phyloP scores from a whole-genome alignment of 345 rosid genomes.

The Bruguiera parviflora region DNA sequence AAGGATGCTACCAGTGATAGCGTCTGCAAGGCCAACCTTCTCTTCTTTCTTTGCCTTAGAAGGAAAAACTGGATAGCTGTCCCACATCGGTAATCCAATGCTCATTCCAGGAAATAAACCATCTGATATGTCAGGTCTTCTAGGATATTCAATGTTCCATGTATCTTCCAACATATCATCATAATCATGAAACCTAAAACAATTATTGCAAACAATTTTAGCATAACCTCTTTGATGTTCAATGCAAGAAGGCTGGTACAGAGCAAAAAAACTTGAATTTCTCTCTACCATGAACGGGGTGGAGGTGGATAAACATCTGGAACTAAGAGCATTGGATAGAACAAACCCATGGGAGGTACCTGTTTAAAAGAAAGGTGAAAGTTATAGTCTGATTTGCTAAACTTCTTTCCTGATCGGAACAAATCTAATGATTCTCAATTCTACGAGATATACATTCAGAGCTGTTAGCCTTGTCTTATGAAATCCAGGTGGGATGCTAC shows the following conservation, averaged over 20 bases:
- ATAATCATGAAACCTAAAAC: slow-evolving; percentile 66
- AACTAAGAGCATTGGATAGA: slow-evolving; percentile 79
- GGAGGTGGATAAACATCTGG: slow-evolving; percentile 87
- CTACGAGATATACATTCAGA: slow-evolving; percentile 51
- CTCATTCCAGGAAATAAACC: slow-evolving; percentile 44
- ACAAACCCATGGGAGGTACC: slow-evolving; percentile 98
- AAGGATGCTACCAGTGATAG: slow-evolving; percentile 78
- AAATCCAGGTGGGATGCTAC: slow-evolving; percentile 61
- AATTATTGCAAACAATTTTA: slow-evolving; percentile 1
- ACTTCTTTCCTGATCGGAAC: slow-evolving; percentile 7
- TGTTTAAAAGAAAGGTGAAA: slow-evolving; percentile 24
- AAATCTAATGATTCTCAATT: slow-evolving; percentile 11
- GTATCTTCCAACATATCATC: slow-evolving; percentile 95
- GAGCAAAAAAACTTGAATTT: slow-evolving; percentile 10
- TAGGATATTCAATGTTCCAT: slow-evolving; percentile 72
- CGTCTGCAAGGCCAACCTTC: slow-evolving; percentile 95
- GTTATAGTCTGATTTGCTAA: neutral
- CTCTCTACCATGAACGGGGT: slow-evolving; percentile 72
- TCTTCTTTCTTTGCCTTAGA: slow-evolving; percentile 85
- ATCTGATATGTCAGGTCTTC: slow-evolving; percentile 59
- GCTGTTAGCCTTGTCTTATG: slow-evolving; percentile 84
- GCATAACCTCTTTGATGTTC: slow-evolving; percentile 1
- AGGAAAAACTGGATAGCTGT: slow-evolving; percentile 55
- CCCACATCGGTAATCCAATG: slow-evolving; percentile 81
- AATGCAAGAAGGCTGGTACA: slow-evolving; percentile 3